phyloP scores from a whole-genome alignment of 2,329 filamentous ascomycete genomes.

The Fusarium sp. region DNA sequence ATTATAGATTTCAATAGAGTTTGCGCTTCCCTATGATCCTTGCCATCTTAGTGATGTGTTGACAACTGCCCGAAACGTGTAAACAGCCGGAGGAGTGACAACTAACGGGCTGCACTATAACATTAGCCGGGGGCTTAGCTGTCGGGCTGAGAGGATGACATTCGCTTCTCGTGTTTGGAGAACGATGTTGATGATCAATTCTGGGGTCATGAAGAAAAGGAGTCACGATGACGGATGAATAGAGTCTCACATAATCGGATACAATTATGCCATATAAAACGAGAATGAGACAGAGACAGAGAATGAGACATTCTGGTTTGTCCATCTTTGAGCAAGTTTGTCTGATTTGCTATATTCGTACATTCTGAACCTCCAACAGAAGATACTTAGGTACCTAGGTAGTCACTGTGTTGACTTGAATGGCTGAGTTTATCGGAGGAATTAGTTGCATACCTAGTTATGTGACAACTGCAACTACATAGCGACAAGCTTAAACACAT shows the following conservation, averaged over 20 bases:
- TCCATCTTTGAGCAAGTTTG: background rate
- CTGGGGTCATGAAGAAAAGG: background rate
- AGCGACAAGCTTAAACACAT: background rate
- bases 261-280: background rate
- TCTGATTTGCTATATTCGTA: background rate
- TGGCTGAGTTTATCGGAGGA: background rate
- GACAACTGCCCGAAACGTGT: background rate
- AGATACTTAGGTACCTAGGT: too few species aligned
- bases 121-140: slow-evolving; percentile 37
- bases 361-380: background rate
- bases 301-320: background rate
- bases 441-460: background rate
- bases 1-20: background rate
- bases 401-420: background rate
- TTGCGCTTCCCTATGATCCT: background rate
- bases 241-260: slow-evolving; percentile 22
- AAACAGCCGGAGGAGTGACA: background rate
- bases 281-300: background rate
- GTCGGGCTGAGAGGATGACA: background rate
- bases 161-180: background rate
- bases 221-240: background rate
- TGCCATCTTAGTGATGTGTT: background rate
- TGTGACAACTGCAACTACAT: background rate
- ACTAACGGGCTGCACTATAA: slow-evolving; percentile 4
- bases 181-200: background rate